phyloP scores from a whole-genome alignment of 1,139 yeast species.

The Magnusiomyces sp. region DNA sequence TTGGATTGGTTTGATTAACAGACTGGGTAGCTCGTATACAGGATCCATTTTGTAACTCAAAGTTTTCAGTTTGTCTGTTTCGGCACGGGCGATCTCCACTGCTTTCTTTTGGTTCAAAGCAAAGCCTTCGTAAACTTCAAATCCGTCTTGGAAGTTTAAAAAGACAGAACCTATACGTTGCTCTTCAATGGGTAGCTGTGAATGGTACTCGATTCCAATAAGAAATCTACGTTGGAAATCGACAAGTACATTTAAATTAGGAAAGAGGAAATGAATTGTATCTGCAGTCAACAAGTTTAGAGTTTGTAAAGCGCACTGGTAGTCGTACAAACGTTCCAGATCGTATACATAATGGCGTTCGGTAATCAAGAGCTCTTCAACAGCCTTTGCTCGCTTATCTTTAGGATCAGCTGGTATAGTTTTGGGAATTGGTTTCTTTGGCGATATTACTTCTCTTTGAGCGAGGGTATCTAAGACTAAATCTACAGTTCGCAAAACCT shows the following conservation, averaged over 20 bases:
- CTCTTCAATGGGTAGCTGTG: constrained; percentile 60
- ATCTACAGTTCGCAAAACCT: constrained; percentile 59
- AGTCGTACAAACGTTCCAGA: constrained; percentile 60
- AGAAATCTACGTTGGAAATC: constrained; percentile 90
- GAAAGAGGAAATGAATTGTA: constrained; percentile 72
- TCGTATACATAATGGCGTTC: constrained; percentile 92
- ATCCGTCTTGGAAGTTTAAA: constrained; percentile 67
- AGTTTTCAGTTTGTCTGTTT: constrained; percentile 47
- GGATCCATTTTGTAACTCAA: constrained; percentile 66
- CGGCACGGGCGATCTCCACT: constrained; percentile 65
- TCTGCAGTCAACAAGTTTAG: constrained; percentile 70
- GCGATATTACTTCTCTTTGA: constrained; percentile 18
- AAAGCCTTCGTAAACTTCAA: constrained; percentile 79
- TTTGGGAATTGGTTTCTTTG: constrained; percentile 13
- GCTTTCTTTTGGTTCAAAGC: constrained; percentile 84
- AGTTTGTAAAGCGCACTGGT: constrained; percentile 57
- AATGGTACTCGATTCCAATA: constrained; percentile 83
- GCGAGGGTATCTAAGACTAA: constrained; percentile 43
- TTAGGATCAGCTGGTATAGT: constrained; percentile 14
- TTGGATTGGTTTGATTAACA: constrained; percentile 88
- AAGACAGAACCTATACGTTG: constrained; percentile 88
- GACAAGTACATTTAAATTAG: constrained; percentile 74
- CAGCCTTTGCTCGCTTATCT: constrained; percentile 55
- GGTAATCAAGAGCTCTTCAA: constrained; percentile 76
- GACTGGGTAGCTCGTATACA: constrained; percentile 81